Evolutionary conservation across 2,329 filamentous ascomycete genomes (phyloP), one percentile per base, ranked within the genome.

Genomic region (Tolypocladium nubicola): DNA sequence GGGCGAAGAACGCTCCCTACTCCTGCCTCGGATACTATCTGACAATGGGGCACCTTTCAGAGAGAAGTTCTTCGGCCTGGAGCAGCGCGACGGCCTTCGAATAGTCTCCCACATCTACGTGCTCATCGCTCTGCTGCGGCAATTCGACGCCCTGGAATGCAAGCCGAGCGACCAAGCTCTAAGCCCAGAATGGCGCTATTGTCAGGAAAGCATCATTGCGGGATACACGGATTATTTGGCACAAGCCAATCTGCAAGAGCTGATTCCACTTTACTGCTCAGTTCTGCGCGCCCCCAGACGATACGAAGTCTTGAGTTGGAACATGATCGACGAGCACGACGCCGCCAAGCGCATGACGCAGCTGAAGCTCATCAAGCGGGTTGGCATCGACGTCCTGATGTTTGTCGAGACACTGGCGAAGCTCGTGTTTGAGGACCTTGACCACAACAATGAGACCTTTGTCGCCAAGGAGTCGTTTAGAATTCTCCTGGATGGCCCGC

Each of bases 191-290:
- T 64, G 64, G 56, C 71, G 73, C 39, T 74, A 76, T 55, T 79
- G 79, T 19, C 81, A 86, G 62, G 88, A 96, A 66, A 90, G 89
- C 65, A 84, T 93, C 52, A 77, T 97, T 55, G 84, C 88, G 1
- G 86, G 84, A 4, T 97, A 97, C 68, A 87, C 95, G 57, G 88
- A 88, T 64, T 86, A 88, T 60, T 75, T 99, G 41, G 84, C 89
- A 49, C 79, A 87, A 52, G 82, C 83, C 19, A 83, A 85, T 39
- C 83, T 94, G 56, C 84, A 88, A 59, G 86, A 93, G 61, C 75
- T 94, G 47, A 88, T 96, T 57, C 92, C 94, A 0, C 76, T 96
- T 1, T 99, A 99, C 70, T 92, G 89, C 61, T 90, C 90, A 10
- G 86, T 90, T 64, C 77, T 99, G 14, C 79, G 83, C 11, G 74